Evolutionary conservation across 2,329 filamentous ascomycete genomes (phyloP).

Genomic region (Alternaria ventricosa): DNA sequence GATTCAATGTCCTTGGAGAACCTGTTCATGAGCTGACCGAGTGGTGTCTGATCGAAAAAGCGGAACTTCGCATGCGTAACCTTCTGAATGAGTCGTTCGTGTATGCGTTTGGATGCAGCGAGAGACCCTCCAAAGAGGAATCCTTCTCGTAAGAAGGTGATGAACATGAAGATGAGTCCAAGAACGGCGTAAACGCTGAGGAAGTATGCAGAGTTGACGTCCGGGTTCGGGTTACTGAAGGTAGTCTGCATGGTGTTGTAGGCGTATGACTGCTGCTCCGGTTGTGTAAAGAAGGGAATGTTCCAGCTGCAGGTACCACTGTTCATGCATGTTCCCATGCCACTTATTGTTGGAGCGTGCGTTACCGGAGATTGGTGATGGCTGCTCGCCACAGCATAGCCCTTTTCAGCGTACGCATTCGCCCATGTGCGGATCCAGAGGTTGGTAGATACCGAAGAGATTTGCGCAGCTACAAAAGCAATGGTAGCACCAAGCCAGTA

Average conservation of each 20-base stretch:
- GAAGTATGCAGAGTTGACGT: conserved; percentile 85
- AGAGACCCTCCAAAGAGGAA: conserved; percentile 94
- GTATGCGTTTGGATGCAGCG: conserved; percentile 83
- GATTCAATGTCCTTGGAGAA: conserved; percentile 98
- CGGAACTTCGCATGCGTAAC: conserved; percentile 92
- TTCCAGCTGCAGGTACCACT: conserved; percentile 60
- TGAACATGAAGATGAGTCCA: conserved; percentile 76
- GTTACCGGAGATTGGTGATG: conserved; percentile 51
- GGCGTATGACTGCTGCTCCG: conserved; percentile 36
- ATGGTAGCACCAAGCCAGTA: conserved; percentile 82
- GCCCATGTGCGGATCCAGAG: conserved; percentile 96
- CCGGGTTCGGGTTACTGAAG: conserved; percentile 47
- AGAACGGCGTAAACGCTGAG: conserved; percentile 82
- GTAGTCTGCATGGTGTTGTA: conserved; percentile 51
- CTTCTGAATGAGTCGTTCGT: conserved; percentile 76
- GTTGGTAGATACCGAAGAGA: conserved; percentile 86
- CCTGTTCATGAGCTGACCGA: conserved; percentile 96
- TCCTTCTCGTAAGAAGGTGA: conserved; percentile 81
- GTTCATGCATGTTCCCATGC: conserved; percentile 55
- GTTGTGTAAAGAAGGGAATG: conserved; percentile 38
- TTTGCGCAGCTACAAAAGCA: conserved; percentile 82
- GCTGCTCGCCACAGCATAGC: conserved; percentile 39
- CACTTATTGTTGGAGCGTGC: conserved; percentile 51
- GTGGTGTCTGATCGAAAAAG: conserved; percentile 95
- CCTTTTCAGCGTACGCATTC: conserved; percentile 75